phyloP scores from a whole-genome alignment of 129 eudicot genomes.

The Flaveria ramosissima region DNA sequence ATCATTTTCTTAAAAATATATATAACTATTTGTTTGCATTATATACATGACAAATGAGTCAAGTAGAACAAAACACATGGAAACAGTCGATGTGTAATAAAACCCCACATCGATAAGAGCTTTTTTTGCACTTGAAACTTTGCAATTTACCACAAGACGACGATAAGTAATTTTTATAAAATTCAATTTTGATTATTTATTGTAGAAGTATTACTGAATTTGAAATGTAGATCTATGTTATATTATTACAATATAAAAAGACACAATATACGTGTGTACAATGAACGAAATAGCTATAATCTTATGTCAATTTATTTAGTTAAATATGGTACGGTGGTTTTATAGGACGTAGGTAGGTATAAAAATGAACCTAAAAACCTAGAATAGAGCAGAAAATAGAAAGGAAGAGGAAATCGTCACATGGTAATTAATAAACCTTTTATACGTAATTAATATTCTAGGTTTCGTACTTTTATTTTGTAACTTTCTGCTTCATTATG shows the following conservation, averaged over 20 bases:
- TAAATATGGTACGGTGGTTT: constrained; percentile 11
- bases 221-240: neutral
- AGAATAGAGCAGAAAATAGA: neutral
- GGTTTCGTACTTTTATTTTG: neutral
- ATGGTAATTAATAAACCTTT: neutral
- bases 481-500: neutral
- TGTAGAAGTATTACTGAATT: neutral
- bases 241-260: neutral
- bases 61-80: constrained; percentile 36
- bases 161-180: neutral
- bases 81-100: neutral
- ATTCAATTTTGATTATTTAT: neutral
- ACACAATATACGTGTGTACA: neutral
- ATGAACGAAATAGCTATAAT: neutral
- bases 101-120: constrained; percentile 32
- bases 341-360: constrained; percentile 20
- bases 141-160: constrained; percentile 29
- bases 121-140: constrained; percentile 21
- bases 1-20: constrained; percentile 4
- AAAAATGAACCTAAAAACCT: constrained; percentile 9
- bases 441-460: neutral
- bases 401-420: neutral
- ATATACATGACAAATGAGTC: constrained; percentile 38
- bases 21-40: constrained; percentile 33
- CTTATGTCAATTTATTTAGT: constrained; percentile 2